Evolutionary conservation across 78 protist genomes (phyloP), one percentile per base, ranked within the genome.

Genomic region (Isochrysis galbana): DNA sequence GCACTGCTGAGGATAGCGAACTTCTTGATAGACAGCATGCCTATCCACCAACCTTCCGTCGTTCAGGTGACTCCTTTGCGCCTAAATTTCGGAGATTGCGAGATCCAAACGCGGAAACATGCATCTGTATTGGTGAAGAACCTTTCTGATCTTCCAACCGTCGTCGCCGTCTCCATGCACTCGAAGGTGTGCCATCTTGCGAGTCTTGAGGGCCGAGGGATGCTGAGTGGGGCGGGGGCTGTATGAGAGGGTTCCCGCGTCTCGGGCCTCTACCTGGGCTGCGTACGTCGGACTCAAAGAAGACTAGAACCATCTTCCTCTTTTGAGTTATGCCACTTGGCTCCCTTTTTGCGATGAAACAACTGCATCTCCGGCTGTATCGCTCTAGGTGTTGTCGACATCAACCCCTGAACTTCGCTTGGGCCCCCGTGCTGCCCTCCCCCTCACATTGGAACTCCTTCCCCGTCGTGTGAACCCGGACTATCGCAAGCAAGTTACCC

Each of bases 81-180:
- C 77, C 22, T 94, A 19, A 93, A 94, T 77, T 87, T 95, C 3
- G 97, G 97, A 48, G 97, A 94, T 36, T 82, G 92, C 44, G 89
- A 94, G 14, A 94, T 95, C 10, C 95, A 93, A 29, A 69, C n/a
- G 26, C 22, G 10, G 2, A 51, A 83, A 38, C 26, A 67, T 3
- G 45, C 54, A 26, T 48, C 32, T 2, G 45, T 92, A 1, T 84
- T 51, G 34, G 23, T 94, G 11, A 17, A 26, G 2, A 95, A 95
- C 67, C 78, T 55, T 26, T 87, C 95, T 0, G 97, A 94, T 48
- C 82, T 95, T 72, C 94, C 96, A 5, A 95, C 96, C 36, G 36
- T 26, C 42, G 34, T 95, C 5, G 84, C 36, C 14, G 34, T 95
- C 42, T 67, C 94, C 47, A 78, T 45, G 25, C 91, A 89, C 29